These are phyloP conservation scores for Raffaelea albimanens DNA, from an alignment of 2,329 filamentous ascomycete species.

Conservation along the genomic window DNA sequence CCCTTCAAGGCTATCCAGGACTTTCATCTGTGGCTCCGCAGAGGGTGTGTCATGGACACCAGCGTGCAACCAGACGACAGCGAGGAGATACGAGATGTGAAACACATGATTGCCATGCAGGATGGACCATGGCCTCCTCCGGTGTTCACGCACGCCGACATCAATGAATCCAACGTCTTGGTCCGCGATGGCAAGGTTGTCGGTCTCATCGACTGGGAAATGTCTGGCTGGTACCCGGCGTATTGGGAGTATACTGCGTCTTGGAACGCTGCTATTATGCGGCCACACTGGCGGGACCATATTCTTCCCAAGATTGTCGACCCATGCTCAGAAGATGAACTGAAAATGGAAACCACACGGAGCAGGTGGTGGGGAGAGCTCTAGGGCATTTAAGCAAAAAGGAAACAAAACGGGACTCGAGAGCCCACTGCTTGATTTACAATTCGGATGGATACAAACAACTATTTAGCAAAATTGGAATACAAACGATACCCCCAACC, in stretches of 20 bases:
- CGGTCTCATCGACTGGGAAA: conserved; percentile 38
- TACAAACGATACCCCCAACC: too few species aligned
- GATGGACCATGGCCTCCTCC: background rate
- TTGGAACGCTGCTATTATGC: background rate
- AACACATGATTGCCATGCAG: background rate
- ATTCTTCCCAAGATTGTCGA: background rate
- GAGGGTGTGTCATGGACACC: background rate
- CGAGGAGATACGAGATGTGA: background rate
- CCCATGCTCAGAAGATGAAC: background rate
- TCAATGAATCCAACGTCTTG: conserved; percentile 39
- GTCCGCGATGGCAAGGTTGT: conserved; percentile 26
- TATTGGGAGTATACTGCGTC: conserved; percentile 25
- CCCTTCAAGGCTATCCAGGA: conserved; percentile 1
- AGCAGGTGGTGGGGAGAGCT: background rate
- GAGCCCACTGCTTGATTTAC: too few species aligned
- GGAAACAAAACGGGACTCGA: too few species aligned
- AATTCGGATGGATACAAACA: too few species aligned
- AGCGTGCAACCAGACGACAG: background rate
- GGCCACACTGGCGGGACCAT: background rate
- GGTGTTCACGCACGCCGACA: conserved; percentile 45
- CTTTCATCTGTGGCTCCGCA: conserved; percentile 3
- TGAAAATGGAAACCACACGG: background rate
- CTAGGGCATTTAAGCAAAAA: too few species aligned
- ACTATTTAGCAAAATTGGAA: too few species aligned
- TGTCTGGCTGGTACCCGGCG: conserved; percentile 33